Conservation (phyloP, 1,139 yeast genomes). For the Debaryomyces singareniensis region DNA sequence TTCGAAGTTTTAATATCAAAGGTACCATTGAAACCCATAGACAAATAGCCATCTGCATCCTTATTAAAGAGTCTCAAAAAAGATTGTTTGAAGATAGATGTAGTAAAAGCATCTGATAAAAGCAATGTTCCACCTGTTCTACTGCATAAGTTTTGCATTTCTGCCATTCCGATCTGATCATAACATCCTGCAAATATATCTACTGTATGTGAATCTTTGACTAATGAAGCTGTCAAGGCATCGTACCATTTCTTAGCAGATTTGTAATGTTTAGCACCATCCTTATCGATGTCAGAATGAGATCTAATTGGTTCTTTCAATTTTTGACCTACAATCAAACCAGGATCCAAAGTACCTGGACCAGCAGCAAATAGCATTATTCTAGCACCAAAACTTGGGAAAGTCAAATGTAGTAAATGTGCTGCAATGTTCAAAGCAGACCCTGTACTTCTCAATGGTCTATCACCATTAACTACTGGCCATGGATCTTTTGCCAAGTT, state of each 20-base stretch:
- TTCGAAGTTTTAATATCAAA: conserved; percentile 84
- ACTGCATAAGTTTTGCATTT: conserved; percentile 86
- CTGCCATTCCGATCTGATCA: conserved; percentile 96
- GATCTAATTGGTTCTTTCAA: conserved; percentile 95
- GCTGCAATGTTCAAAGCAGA: conserved; percentile 86
- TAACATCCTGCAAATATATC: conserved; percentile 97
- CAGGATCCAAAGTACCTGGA: conserved; percentile 93
- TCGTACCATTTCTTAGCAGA: conserved; percentile 88
- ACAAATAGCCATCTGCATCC: conserved; percentile 77
- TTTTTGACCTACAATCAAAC: conserved; percentile 86
- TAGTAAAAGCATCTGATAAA: conserved; percentile 91
- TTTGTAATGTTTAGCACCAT: conserved; percentile 79
- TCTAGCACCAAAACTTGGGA: conserved; percentile 85
- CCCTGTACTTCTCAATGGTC: conserved; percentile 92
- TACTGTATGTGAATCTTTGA: conserved; percentile 75
- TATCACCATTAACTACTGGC: conserved; percentile 82
- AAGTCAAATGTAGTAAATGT: conserved; percentile 76
- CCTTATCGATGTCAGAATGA: conserved; percentile 85
- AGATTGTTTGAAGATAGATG: conserved; percentile 93
- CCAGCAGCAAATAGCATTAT: conserved; percentile 90
- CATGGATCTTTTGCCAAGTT: conserved; percentile 81
- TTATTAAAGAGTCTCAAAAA: conserved; percentile 80
- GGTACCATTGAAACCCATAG: conserved; percentile 83
- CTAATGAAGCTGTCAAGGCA: conserved; percentile 60
- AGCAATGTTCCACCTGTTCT: conserved; percentile 91